Evolutionary conservation across 352 stramenopile species (phyloP), one percentile per base, ranked within the genome.

Genomic region (Phytophthora litchii): DNA sequence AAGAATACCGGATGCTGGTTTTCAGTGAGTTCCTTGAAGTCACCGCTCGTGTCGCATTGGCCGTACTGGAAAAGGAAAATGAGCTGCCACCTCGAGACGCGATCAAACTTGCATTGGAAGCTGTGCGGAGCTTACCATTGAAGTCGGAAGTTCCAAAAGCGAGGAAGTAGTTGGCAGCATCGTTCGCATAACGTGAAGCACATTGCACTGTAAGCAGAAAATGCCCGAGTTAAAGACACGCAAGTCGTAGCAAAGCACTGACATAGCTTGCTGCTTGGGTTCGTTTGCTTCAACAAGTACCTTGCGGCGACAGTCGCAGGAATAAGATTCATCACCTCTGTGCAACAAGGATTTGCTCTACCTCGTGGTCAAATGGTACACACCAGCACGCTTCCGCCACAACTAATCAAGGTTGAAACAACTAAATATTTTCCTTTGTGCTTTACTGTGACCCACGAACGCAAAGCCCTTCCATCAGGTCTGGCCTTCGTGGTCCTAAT

Each of bases 21-120:
- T 92, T 92, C 41, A 74, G 74, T 17, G 85, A 94, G 64, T 85
- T 88, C 34, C 44, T 94, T 5, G 85, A 94, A 62, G 69, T 92
- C 1, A 60, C 82, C 1, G 66, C 78, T 44, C 83, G 85, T 14
- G 77, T 92, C 32, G 83, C 82, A 37, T 60, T 91, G 34, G 61
- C 61, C 10, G 74, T 91, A 16, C 74, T 92, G 25, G 54, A 59
- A 42, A 69, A 74, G 3, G 74, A 88, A 52, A 81, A 83, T 38
- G 76, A 79, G 25, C 54, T 94, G 20, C 74, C 81, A 12, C 69
- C 76, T 3, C 72, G 70, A 42, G 81, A 92, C 36, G 79, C 81
- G 20, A 91, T 92, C 62, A 88, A 84, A 64, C 79, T 94, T 43
- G 83, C 80, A 4, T 57, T 94, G 31, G 78, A 94, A 51, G 84